Base-by-base conservation (phyloP, 2,329 filamentous ascomycete genomes). In the Thelonectria blattea region DNA sequence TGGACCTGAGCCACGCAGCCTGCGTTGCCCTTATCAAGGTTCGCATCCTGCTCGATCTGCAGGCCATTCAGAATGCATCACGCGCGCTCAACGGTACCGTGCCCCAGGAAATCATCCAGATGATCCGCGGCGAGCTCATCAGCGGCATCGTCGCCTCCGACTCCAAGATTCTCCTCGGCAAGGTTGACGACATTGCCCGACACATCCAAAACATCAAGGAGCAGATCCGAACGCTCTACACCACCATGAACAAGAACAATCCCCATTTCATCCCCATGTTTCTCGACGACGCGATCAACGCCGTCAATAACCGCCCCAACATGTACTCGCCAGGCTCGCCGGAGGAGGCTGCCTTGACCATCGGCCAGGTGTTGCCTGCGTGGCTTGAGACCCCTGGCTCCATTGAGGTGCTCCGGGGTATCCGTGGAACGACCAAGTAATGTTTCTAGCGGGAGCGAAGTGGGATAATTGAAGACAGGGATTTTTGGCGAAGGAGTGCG, bases 11-110 rank as follows among this genome's bases (percentile, higher is more conserved):
- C 47, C 64, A 70, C 15, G 42, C 49, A 0, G 53, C 27, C 0
- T 53, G 64, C 15, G 47, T 71, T 0, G 50, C 53, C 0, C 56
- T 74, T 0, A 60, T 71, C 64, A 74, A 73, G 48, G 46, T 71
- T 3, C 67, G 66, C 2, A 9, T 68, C 10, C 56, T 73, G 15
- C 59, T 71, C 12, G 63, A 71, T 18, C n/a, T 74, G 0, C 60
- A 61, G 24, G 60, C 57, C 11, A 56, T 67, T 0, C 68, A 71
- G 2, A 67, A 64, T 22, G 24, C 65, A 1, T 22, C 22, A 0
- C 46, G 42, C 2, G 60, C 57, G 3, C 48, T 71, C 2, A 46
- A 27, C 2, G 62, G 64, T 5, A 48, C 48, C 0, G 5, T 67
- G 0, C 67, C 70, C 0, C 48, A 15, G 4, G 70, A 73, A 34